Evolutionary conservation across 1,139 yeast species (phyloP).

Genomic region (Yamadazyma friedrichii): DNA sequence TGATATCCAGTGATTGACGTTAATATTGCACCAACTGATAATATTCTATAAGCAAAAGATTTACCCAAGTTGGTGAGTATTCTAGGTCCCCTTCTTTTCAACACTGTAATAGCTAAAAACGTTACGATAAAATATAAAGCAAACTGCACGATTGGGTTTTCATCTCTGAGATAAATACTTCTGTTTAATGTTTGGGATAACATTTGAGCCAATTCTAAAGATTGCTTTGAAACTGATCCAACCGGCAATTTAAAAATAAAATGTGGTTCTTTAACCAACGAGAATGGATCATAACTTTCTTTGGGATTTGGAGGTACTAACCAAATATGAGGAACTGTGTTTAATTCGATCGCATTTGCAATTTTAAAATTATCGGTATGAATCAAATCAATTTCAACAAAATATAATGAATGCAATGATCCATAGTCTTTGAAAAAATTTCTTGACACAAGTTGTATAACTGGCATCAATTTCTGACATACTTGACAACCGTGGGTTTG

Average conservation of each 20-base stretch:
- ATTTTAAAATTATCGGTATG: constrained; percentile 33
- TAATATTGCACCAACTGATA: constrained; percentile 42
- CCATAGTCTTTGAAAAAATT: constrained; percentile 47
- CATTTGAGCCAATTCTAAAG: constrained; percentile 52
- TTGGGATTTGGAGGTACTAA: constrained; percentile 52
- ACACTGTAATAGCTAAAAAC: constrained; percentile 41
- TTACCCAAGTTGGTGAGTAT: constrained; percentile 31
- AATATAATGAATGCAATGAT: constrained; percentile 36
- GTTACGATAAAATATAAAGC: constrained; percentile 45
- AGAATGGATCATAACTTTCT: constrained; percentile 22
- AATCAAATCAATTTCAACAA: constrained; percentile 51
- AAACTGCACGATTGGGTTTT: constrained; percentile 43
- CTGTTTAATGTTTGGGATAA: constrained; percentile 45
- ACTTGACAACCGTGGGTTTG: constrained; percentile 32
- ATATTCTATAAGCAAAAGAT: constrained; percentile 31
- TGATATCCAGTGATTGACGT: constrained; percentile 59
- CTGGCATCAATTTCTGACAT: constrained; percentile 20
- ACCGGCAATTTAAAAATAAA: constrained; percentile 32
- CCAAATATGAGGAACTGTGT: constrained; percentile 63
- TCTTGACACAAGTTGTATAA: constrained; percentile 21
- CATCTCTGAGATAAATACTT: constrained; percentile 40
- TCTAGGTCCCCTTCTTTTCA: constrained; percentile 50
- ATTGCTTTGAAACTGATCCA: constrained; percentile 26
- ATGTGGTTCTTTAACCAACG: constrained; percentile 30
- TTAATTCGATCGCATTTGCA: constrained; percentile 40